Evolutionary conservation across 306 rosid species (phyloP), one percentile per base, ranked within the genome.

Genomic region (Rosa multiflora): DNA sequence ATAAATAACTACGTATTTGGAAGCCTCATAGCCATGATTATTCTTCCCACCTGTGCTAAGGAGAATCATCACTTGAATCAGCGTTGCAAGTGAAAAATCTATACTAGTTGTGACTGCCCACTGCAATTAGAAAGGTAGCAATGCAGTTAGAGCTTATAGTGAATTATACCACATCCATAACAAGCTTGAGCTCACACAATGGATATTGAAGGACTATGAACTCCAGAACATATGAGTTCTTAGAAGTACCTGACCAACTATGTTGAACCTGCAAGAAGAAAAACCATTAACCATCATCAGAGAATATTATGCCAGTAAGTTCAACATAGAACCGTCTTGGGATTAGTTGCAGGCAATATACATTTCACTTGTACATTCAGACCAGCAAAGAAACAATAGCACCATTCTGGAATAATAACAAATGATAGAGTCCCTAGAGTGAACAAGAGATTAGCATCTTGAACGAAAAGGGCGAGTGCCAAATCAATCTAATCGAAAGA

Each of bases 61-160:
- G 80, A 95, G 94, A 86, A 95, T 81, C 51, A 91, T 95, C 86
- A 95, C 99, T 83, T 88, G 90, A 88, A 95, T 88, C 32, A 95
- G 83, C 83, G 86, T 85, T 47, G 99, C 99, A 69, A 92, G 95
- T 66, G 99, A 95, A 83, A 79, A 95, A 81, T 92, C 98, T 51
- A 95, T 80, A 83, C 99, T 95, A 29, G 99, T 91, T 74, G 98
- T 92, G 70, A 88, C 98, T 52, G 99, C 99, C 99, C 99, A 95
- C 99, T 95, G 91, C 91, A 91, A 81, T 77, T 67, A 75, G 51
- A 79, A 89, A 88, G 76, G 79, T 46, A 78, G 13, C 49, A 70
- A 75, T 67, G 29, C 58, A 61, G 81, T 85, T 78, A 75, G 82
- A 75, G 73, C 47, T 64, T 70, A 47, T 43, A 81, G 76, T 49